A percentile compares a stretch with the other conserved stretches of the same genome.
These are phyloP conservation scores for Mycena albidolilacea DNA, from an alignment of 768 basidiomycete species.

Conservation along the genomic window DNA sequence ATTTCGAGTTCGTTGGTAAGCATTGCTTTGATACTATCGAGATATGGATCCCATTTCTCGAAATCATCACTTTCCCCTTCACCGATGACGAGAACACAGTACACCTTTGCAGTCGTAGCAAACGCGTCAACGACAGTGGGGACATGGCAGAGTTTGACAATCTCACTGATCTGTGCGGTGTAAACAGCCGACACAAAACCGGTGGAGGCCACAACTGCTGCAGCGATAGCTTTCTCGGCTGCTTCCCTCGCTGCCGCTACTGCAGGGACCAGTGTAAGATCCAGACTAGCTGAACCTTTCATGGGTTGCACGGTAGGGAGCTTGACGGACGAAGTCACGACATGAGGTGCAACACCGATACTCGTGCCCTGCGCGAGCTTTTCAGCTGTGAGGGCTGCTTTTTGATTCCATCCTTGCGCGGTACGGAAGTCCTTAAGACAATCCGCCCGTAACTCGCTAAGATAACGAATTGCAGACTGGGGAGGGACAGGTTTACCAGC, in stretches of 20 bases:
- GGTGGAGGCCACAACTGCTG: not conserved
- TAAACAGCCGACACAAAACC: not conserved
- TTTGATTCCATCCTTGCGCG: not conserved
- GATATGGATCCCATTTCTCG: not conserved
- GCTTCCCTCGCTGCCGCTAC: not conserved
- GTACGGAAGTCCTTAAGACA: not conserved
- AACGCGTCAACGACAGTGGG: not conserved
- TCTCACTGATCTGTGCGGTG: not conserved
- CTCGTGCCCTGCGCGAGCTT: not conserved
- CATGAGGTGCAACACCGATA: not conserved
- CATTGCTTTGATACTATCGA: too few species aligned
- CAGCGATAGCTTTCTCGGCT: not conserved
- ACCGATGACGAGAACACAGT: not conserved
- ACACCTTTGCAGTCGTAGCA: not conserved
- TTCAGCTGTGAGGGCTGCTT: not conserved
- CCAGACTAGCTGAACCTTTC: not conserved
- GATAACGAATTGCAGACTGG: not conserved
- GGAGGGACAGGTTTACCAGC: not conserved
- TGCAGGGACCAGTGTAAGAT: not conserved
- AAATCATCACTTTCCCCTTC: not conserved
- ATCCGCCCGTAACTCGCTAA: not conserved
- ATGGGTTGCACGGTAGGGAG: not conserved
- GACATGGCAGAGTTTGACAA: not conserved
- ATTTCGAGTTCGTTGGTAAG: not conserved
- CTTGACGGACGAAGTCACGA: not conserved